Conservation (phyloP, 1,139 yeast genomes). For the Fermentozyma sake region DNA sequence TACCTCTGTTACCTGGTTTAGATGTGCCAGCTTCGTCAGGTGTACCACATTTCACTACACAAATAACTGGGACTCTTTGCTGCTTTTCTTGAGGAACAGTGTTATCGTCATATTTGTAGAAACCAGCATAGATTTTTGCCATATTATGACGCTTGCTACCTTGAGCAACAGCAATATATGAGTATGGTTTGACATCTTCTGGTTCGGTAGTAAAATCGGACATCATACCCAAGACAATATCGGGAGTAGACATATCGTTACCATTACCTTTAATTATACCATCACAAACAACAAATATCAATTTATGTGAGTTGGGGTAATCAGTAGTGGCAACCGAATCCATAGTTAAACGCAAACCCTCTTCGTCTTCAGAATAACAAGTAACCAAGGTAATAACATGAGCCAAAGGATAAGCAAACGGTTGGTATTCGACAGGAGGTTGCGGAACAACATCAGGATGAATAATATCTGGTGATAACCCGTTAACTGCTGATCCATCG, state of each 20-base stretch:
- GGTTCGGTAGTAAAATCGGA: slow-evolving; percentile 68
- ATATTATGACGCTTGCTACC: slow-evolving; percentile 92
- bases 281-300: slow-evolving; percentile 82
- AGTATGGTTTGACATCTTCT: slow-evolving; percentile 71
- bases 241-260: slow-evolving; percentile 81
- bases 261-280: slow-evolving; percentile 95
- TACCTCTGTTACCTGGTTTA: slow-evolving; percentile 98
- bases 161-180: slow-evolving; percentile 92
- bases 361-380: slow-evolving; percentile 90
- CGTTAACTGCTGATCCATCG: slow-evolving; percentile 32
- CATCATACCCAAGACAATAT: slow-evolving; percentile 83
- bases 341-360: slow-evolving; percentile 78
- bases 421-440: slow-evolving; percentile 86
- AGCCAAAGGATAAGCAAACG: slow-evolving; percentile 82
- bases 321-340: slow-evolving; percentile 92
- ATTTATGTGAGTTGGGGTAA: slow-evolving; percentile 90
- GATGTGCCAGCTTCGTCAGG: slow-evolving; percentile 71
- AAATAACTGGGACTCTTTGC: slow-evolving; percentile 81
- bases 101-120: slow-evolving; percentile 71
- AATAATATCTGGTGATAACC: slow-evolving; percentile 67
- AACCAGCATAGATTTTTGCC: slow-evolving; percentile 95
- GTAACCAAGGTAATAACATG: slow-evolving; percentile 84
- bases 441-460: slow-evolving; percentile 75
- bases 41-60: slow-evolving; percentile 90
- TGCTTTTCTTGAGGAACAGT: slow-evolving; percentile 79